These are phyloP conservation scores for Asterophora parasitica DNA, from an alignment of 768 basidiomycete genomes.

Conservation along the genomic window DNA sequence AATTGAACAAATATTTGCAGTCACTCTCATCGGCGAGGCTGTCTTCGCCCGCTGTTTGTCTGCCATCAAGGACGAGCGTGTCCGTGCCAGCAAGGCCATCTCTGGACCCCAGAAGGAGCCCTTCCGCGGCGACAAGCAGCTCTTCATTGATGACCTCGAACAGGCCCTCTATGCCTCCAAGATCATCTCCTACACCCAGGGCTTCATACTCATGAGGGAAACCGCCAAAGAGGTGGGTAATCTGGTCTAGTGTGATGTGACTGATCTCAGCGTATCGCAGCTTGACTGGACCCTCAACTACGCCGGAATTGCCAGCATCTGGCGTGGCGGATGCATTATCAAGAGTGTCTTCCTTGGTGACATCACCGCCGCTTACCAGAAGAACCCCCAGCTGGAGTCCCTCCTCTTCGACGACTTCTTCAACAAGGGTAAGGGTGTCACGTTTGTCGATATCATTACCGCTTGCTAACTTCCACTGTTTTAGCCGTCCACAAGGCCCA, in stretches of 20 bases:
- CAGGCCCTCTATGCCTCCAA: conserved; percentile 99
- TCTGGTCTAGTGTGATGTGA: neutral
- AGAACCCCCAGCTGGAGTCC: conserved; percentile 81
- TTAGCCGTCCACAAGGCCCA: conserved; percentile 89
- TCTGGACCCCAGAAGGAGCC: conserved; percentile 86
- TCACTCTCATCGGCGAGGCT: conserved; percentile 98
- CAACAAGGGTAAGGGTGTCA: conserved; percentile 62
- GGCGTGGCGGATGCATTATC: conserved; percentile 99
- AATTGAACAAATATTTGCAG: conserved; percentile 34
- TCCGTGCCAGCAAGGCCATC: conserved; percentile 87
- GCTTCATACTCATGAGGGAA: conserved; percentile 99
- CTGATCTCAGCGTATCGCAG: conserved; percentile 28
- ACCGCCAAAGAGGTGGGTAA: conserved; percentile 81
- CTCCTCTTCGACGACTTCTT: conserved; percentile 97
- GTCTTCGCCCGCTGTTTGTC: conserved; percentile 99
- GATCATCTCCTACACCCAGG: conserved; percentile 99
- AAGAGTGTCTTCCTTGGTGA: conserved; percentile 96
- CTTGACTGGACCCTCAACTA: conserved; percentile 92
- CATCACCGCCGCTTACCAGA: conserved; percentile 86
- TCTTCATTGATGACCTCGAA: conserved; percentile 98
- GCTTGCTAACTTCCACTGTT: conserved; percentile 2
- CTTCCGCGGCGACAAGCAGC: conserved; percentile 97
- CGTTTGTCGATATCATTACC: neutral
- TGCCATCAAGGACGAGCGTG: conserved; percentile 93
- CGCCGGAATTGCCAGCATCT: conserved; percentile 97